Conservation (phyloP, 345 rosid genomes). For the Acer campestre region DNA sequence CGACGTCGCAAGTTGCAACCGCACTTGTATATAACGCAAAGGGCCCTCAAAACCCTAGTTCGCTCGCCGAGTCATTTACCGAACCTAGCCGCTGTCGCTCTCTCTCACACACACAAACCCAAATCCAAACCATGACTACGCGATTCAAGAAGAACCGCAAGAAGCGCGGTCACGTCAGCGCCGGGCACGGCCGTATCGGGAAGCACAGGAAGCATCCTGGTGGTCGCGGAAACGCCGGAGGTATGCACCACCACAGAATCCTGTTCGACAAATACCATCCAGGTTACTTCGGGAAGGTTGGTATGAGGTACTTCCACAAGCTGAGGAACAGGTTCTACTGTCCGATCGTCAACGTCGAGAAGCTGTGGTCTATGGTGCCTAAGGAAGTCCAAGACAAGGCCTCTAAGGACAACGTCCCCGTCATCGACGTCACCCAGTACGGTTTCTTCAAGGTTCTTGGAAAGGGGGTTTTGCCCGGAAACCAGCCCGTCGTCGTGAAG, state of each 20-base stretch:
- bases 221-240: neutral
- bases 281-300: neutral
- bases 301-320: constrained; percentile 6
- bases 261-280: neutral
- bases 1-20: neutral
- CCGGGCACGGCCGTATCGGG: neutral
- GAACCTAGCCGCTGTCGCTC: neutral
- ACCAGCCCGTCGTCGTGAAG: neutral
- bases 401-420: neutral
- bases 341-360: neutral
- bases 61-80: neutral
- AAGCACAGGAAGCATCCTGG: neutral
- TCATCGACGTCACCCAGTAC: neutral
- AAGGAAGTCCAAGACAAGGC: neutral
- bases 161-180: neutral
- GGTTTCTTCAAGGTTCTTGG: neutral
- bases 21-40: neutral
- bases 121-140: neutral
- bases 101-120: neutral
- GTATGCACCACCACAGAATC: constrained; percentile 5
- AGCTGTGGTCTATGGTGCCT: neutral
- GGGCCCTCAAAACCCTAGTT: neutral
- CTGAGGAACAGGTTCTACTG: neutral
- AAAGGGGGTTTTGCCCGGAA: neutral
- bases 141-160: constrained; percentile 1